phyloP scores from a whole-genome alignment of 345 rosid genomes.

The Citrus reticulata region DNA sequence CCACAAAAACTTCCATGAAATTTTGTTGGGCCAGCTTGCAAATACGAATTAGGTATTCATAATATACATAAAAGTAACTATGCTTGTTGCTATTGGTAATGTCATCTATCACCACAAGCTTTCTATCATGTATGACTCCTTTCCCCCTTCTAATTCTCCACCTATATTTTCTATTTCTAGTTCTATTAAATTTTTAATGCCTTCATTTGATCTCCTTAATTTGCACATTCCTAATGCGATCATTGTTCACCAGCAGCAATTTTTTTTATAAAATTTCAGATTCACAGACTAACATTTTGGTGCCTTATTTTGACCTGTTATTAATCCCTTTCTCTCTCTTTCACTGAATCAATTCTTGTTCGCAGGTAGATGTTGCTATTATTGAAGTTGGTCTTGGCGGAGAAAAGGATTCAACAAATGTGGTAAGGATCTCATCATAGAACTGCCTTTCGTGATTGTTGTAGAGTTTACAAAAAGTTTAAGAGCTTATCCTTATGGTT shows the following conservation, averaged over 20 bases:
- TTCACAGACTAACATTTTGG: neutral
- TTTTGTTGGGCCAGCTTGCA: neutral
- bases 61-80: neutral
- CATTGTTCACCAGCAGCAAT: neutral
- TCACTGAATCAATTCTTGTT: slow-evolving; percentile 18
- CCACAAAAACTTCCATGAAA: too few species aligned
- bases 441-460: neutral
- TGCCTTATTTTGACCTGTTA: neutral
- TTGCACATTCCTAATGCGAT: neutral
- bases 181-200: neutral
- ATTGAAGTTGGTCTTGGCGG: slow-evolving; percentile 96
- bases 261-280: neutral
- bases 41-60: neutral
- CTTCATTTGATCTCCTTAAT: neutral
- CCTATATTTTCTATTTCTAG: neutral
- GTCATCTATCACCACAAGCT: neutral
- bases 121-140: neutral
- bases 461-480: neutral
- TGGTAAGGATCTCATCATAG: slow-evolving; percentile 44
- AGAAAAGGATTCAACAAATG: slow-evolving; percentile 68
- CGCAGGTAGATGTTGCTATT: slow-evolving; percentile 80
- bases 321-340: neutral
- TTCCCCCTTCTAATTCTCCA: neutral
- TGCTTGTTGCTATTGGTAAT: neutral
- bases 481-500: neutral